A percentile compares a stretch with the other conserved stretches of the same genome.
Evolutionary conservation across 495 filamentous ascomycete genomes (phyloP).

Genomic region (Oidiodendron maius): DNA sequence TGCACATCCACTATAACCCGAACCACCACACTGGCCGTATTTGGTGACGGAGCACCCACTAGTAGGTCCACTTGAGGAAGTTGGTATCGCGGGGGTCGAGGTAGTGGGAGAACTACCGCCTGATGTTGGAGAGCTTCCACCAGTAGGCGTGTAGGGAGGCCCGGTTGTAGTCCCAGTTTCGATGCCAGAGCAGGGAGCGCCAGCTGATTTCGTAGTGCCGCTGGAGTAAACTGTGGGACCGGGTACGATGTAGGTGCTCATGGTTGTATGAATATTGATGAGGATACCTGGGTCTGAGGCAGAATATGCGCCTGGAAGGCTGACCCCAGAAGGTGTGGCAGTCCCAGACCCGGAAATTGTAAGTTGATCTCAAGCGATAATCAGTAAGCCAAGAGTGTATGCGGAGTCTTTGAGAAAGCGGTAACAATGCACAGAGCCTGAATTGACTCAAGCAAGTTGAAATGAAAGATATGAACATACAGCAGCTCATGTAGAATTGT

Average conservation of each 20-base stretch:
- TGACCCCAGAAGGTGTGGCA: conserved; percentile 47
- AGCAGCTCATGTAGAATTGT: conserved; percentile 60
- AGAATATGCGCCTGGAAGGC: conserved; percentile 59
- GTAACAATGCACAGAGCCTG: not conserved
- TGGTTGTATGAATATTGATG: conserved; percentile 54
- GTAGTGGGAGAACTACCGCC: not conserved
- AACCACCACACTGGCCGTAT: not conserved
- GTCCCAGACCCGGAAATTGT: conserved; percentile 59
- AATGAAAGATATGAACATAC: not conserved
- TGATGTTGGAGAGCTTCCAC: not conserved
- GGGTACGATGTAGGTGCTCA: conserved; percentile 42
- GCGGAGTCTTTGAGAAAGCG: not conserved
- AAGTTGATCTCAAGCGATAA: conserved; percentile 35
- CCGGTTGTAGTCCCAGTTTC: conserved; percentile 3
- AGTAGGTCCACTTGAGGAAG: not conserved
- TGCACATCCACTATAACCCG: not conserved
- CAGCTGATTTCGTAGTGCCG: conserved; percentile 21
- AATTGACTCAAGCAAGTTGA: not conserved
- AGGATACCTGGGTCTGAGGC: conserved; percentile 57
- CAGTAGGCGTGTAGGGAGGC: not conserved
- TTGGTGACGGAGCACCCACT: not conserved
- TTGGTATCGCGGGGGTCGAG: not conserved
- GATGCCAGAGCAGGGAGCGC: conserved; percentile 8
- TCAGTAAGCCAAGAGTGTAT: not conserved
- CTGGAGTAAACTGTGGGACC: conserved; percentile 46